Evolutionary conservation across 2,329 filamentous ascomycete genomes (phyloP).

Genomic region (Penicillium digitatum): DNA sequence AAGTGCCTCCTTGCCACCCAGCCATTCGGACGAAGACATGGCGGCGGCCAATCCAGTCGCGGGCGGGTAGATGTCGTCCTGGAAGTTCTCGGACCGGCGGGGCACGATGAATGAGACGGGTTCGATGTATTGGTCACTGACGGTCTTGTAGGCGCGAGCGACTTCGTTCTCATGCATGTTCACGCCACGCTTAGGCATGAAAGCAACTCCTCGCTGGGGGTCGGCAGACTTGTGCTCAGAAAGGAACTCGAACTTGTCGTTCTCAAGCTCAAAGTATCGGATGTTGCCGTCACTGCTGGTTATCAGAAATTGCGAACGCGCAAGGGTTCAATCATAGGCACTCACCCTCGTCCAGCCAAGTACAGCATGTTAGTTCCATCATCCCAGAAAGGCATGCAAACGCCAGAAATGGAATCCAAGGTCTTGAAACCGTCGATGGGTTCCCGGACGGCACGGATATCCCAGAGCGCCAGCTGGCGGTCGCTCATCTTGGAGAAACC

Average conservation of each 20-base stretch:
- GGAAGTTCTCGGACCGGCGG: conserved; percentile 87
- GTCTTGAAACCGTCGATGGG: conserved; percentile 87
- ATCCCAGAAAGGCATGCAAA: conserved; percentile 99
- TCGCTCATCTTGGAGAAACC: conserved; percentile 99
- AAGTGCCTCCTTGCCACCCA: conserved; percentile 75
- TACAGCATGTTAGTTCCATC: conserved; percentile 94
- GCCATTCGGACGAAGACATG: conserved; percentile 76
- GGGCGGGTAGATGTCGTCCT: conserved; percentile 94
- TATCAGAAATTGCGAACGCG: conserved; percentile 8
- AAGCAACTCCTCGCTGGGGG: conserved; percentile 89
- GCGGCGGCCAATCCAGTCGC: conserved; percentile 75
- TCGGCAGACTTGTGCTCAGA: conserved; percentile 97
- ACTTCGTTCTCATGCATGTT: conserved; percentile 97
- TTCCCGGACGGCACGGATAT: conserved; percentile 71
- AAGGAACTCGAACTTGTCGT: conserved; percentile 97
- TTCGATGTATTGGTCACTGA: conserved; percentile 91
- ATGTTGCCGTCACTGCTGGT: conserved; percentile 83
- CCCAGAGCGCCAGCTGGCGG: conserved; percentile 92
- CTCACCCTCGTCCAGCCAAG: conserved; percentile 92
- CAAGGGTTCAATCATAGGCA: conserved; percentile 10
- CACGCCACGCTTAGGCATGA: conserved; percentile 89
- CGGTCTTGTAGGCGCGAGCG: conserved; percentile 93
- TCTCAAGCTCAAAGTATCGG: conserved; percentile 96
- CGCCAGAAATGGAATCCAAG: conserved; percentile 92
- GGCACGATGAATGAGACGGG: conserved; percentile 97